Base-by-base conservation (phyloP, 1,139 yeast species). In the Blastobotrys apis region DNA sequence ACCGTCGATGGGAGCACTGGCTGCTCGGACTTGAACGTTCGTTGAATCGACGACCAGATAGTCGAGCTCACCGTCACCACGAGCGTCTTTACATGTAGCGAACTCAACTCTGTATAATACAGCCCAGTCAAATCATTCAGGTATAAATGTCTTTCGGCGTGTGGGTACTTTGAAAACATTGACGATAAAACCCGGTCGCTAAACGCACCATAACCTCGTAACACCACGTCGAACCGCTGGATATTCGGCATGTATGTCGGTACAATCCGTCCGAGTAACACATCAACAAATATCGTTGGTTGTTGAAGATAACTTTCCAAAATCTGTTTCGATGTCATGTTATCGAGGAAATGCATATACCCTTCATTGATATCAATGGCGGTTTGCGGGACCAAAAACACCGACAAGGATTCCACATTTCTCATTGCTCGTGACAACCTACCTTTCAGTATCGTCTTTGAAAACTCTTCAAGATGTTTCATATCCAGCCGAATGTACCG, bases 41-140 rank as follows among this genome's bases (percentile, higher is more conserved):
- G 41, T 23, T 42, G 41, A 5, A 42, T 37, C 9, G 45, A 42
- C 6, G 41, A 19, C 45, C 45, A 42, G 13, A 33, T 23, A 4
- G 41, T 37, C 15, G 45, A 27, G 17, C 37, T 29, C 29, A 37
- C 33, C 3, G 38, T 32, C 3, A 42, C 17, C 12, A 37, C 37
- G 23, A 42, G 29, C 9, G 37, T 33, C 29, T 26, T 31, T 4
- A 42, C 17, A n/a, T 23, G 19, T n/a, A 12, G 17, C 9, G 40
- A 9, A 10, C 22, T 22, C 16, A 42, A 21, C 16, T 21, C 29
- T 12, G 37, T 21, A 13, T 16, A 32, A 19, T 42, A 42, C 22
- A 34, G 41, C 16, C 40, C 40, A 6, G 45, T 37, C 10, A 42
- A 30, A 17, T 42, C 45, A 13, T 37, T 32, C 17, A 42, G 33